Evolutionary conservation across 2,329 filamentous ascomycete species (phyloP).

Genomic region (Aspergillus fumigatiaffinis): DNA sequence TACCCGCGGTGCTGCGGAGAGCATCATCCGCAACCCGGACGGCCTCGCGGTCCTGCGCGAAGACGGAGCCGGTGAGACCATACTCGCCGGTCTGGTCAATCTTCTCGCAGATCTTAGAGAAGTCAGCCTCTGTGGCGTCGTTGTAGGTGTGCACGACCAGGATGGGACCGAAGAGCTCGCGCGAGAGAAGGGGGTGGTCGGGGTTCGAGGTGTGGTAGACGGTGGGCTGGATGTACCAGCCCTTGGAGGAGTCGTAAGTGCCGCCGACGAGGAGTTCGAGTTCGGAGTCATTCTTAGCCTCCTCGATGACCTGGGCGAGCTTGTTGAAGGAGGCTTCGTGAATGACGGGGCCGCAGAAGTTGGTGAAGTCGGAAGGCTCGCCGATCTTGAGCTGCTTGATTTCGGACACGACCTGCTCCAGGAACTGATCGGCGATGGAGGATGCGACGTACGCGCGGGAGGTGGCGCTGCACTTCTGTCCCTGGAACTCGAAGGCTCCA

Average conservation of each 20-base stretch:
- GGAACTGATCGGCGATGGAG: conserved; percentile 70
- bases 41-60: conserved; percentile 37
- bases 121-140: conserved; percentile 57
- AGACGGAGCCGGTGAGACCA: conserved; percentile 42
- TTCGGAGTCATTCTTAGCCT: conserved; percentile 69
- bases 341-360: conserved; percentile 86
- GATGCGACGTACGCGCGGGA: conserved; percentile 74
- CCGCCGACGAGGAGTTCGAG: conserved; percentile 73
- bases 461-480: conserved; percentile 86
- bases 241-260: conserved; percentile 70
- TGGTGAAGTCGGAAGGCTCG: conserved; percentile 63
- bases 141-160: conserved; percentile 74
- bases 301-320: conserved; percentile 70
- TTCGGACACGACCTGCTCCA: conserved; percentile 63
- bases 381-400: conserved; percentile 68
- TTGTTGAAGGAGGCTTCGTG: conserved; percentile 79
- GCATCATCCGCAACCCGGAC: conserved; percentile 33
- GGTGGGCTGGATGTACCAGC: conserved; percentile 81
- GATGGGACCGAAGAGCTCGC: conserved; percentile 79
- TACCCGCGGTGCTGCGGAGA: conserved; percentile 37
- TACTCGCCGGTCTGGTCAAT: conserved; percentile 41
- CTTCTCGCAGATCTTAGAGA: conserved; percentile 55
- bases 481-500: conserved; percentile 85
- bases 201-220: conserved; percentile 74
- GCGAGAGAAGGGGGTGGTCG: conserved; percentile 67